Evolutionary conservation across 2,329 filamentous ascomycete species (phyloP).

Genomic region (Elsinoe arachidis): DNA sequence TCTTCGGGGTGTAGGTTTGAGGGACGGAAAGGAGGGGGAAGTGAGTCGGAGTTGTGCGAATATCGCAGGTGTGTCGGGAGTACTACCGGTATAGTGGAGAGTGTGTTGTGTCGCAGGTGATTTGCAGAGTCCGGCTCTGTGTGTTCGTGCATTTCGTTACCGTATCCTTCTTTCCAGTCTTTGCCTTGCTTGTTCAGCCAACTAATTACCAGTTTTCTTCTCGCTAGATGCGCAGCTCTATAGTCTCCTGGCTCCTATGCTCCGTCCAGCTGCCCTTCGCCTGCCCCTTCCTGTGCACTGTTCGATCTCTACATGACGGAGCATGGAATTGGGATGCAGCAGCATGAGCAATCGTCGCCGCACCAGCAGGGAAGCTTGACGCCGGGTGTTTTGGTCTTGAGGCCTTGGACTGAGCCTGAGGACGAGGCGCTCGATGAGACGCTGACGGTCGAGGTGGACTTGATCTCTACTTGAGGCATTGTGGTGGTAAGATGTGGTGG

Average conservation of each 20-base stretch:
- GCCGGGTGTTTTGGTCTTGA: constrained; percentile 19
- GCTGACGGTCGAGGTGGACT: constrained; percentile 19
- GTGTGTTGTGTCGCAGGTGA: not conserved
- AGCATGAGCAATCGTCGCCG: constrained; percentile 22
- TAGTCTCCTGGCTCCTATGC: not conserved
- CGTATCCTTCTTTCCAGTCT: not conserved
- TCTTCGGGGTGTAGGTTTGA: too few species aligned
- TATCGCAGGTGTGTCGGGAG: too few species aligned
- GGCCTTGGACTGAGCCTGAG: constrained; percentile 17
- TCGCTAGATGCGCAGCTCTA: too few species aligned
- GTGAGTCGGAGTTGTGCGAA: too few species aligned
- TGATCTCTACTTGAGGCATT: constrained; percentile 21
- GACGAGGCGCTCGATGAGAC: constrained; percentile 18
- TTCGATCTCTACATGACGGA: constrained; percentile 19
- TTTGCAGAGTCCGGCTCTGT: not conserved
- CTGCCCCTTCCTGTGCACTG: not conserved
- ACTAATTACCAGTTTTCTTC: too few species aligned
- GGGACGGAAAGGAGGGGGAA: too few species aligned
- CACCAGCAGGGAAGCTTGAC: constrained; percentile 29
- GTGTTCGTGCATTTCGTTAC: not conserved
- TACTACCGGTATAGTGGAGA: too few species aligned
- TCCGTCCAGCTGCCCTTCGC: not conserved
- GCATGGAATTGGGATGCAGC: constrained; percentile 23
- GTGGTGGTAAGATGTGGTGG: not conserved
- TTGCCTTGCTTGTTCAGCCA: not conserved